These are phyloP conservation scores for Colletotrichum chrysophilum DNA, from an alignment of 2,329 filamentous ascomycete species.

Conservation along the genomic window DNA sequence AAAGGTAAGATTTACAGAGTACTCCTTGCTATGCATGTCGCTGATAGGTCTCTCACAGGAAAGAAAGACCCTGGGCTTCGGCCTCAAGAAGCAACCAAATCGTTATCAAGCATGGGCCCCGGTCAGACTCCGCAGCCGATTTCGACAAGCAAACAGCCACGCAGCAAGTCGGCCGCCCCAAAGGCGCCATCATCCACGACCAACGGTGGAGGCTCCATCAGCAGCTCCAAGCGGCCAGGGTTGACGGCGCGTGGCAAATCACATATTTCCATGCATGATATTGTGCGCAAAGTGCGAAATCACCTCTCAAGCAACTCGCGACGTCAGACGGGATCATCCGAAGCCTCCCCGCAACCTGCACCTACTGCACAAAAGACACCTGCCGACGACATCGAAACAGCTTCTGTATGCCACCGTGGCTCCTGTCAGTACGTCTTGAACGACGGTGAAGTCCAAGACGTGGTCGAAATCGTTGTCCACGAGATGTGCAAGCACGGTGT, in stretches of 20 bases:
- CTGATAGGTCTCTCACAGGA: not conserved
- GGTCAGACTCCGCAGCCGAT: not conserved
- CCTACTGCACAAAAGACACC: not conserved
- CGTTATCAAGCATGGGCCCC: not conserved
- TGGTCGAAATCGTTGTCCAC: conserved; percentile 5
- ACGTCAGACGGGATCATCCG: not conserved
- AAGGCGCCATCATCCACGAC: not conserved
- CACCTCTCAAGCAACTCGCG: not conserved
- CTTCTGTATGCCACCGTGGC: not conserved
- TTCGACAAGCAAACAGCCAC: not conserved
- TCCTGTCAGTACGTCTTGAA: not conserved
- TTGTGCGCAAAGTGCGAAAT: not conserved
- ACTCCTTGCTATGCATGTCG: not conserved
- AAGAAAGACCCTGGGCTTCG: not conserved
- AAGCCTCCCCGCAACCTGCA: not conserved
- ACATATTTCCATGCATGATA: not conserved
- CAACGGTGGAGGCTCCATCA: not conserved
- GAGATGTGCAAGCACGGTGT: not conserved
- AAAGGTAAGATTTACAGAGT: not conserved
- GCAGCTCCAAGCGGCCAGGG: not conserved
- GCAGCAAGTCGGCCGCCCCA: not conserved
- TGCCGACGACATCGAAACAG: not conserved
- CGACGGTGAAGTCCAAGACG: not conserved
- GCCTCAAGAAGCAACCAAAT: not conserved
- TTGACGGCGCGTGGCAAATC: not conserved